These are phyloP conservation scores for Lactarius indigo DNA, from an alignment of 768 basidiomycete genomes.

Conservation along the genomic window DNA sequence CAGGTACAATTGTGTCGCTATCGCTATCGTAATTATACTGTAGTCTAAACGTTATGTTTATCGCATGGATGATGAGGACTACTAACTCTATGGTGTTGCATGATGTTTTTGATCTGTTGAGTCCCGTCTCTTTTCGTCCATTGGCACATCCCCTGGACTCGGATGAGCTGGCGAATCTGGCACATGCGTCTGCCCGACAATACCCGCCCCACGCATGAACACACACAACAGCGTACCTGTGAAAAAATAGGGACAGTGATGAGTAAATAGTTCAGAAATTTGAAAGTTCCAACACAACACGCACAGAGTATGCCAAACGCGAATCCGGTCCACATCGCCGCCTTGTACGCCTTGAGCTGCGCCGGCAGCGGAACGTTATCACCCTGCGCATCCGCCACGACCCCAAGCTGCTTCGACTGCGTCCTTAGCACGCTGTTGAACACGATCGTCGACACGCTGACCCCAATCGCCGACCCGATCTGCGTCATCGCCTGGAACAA, in stretches of 20 bases:
- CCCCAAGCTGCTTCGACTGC: conserved; percentile 34
- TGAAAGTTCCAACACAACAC: conserved; percentile 20
- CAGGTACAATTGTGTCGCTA: too few relatives aligned
- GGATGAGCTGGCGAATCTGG: not conserved
- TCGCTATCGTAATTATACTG: too few relatives aligned
- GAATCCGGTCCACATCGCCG: conserved; percentile 63
- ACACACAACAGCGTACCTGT: conserved; percentile 17
- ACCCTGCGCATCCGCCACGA: conserved; percentile 30
- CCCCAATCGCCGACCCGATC: conserved; percentile 67
- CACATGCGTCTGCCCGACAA: conserved; percentile 36
- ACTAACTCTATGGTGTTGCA: not conserved
- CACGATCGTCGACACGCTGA: conserved; percentile 70
- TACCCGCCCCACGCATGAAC: conserved; percentile 38
- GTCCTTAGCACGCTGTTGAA: conserved; percentile 50
- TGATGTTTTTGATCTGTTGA: not conserved
- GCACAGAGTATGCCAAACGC: conserved; percentile 60
- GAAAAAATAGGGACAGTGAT: not conserved
- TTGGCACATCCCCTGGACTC: not conserved
- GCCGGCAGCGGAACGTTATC: conserved; percentile 36
- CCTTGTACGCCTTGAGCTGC: conserved; percentile 51
- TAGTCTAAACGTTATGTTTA: not conserved
- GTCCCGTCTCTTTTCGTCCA: not conserved
- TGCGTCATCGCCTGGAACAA: conserved; percentile 81
- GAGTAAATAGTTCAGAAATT: not conserved
- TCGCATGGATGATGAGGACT: not conserved